These are phyloP conservation scores for Paraphaeosphaeria minitans DNA, from an alignment of 2,329 filamentous ascomycete species.

Conservation along the genomic window DNA sequence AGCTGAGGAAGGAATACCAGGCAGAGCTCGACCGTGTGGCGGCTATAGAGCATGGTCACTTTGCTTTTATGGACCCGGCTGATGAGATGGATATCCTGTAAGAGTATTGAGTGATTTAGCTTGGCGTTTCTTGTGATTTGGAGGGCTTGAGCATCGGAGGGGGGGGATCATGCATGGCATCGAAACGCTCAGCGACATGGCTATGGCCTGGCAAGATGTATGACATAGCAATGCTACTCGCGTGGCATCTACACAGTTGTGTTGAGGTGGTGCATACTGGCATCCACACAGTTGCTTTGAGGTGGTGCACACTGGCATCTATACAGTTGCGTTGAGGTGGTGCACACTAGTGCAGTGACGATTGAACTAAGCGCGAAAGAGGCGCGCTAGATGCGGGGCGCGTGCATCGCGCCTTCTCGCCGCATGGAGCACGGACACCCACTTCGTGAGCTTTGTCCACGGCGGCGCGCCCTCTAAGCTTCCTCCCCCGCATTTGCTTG, in stretches of 20 bases:
- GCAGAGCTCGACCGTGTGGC: slow-evolving; percentile 86
- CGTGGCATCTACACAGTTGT: neutral
- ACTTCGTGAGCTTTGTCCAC: neutral
- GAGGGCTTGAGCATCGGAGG: neutral
- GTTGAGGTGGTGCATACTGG: neutral
- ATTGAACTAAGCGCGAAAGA: slow-evolving; percentile 16
- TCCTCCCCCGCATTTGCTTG: neutral
- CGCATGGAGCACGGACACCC: neutral
- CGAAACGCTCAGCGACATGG: neutral
- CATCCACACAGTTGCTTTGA: neutral
- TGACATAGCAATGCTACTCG: neutral
- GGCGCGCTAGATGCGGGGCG: slow-evolving; percentile 16
- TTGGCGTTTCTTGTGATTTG: slow-evolving; percentile 25
- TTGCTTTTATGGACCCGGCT: slow-evolving; percentile 66
- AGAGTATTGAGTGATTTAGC: slow-evolving; percentile 26
- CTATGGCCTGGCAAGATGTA: neutral
- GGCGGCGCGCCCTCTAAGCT: neutral
- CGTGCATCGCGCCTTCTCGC: slow-evolving; percentile 11
- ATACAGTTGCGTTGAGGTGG: neutral
- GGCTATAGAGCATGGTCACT: slow-evolving; percentile 86
- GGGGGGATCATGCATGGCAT: neutral
- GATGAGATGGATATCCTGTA: slow-evolving; percentile 47
- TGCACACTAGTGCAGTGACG: neutral
- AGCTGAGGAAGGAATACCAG: slow-evolving; percentile 88
- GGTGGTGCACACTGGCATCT: neutral